Percentiles rank a stretch among this genome's conserved stretches.
These are phyloP conservation scores for Talaromyces thailandensis DNA, from an alignment of 495 filamentous ascomycete species.

Conservation along the genomic window DNA sequence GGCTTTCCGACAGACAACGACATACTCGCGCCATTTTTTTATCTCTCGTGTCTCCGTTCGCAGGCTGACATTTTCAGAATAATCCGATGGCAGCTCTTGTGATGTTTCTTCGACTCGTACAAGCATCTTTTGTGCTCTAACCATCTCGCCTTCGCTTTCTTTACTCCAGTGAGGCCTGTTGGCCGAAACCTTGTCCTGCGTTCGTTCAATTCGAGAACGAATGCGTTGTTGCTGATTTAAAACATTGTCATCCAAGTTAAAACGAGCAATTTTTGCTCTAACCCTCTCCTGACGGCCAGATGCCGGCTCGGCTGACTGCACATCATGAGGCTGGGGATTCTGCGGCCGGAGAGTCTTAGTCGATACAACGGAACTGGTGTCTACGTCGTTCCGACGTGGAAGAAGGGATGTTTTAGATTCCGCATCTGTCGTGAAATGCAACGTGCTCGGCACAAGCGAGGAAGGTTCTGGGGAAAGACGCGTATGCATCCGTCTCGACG, in stretches of 20 bases:
- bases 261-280: conserved; percentile 23
- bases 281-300: conserved; percentile 3
- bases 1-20: conserved; percentile 59
- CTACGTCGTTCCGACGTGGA: conserved; percentile 10
- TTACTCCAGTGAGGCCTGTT: conserved; percentile 30
- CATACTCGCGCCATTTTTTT: conserved; percentile 65
- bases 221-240: conserved; percentile 28
- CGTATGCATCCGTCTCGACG: not conserved
- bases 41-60: conserved; percentile 49
- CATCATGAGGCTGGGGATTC: conserved; percentile 25
- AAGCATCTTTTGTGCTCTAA: conserved; percentile 71
- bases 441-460: not conserved
- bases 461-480: not conserved
- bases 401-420: conserved; percentile 32
- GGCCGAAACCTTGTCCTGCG: conserved; percentile 29
- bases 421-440: conserved; percentile 22
- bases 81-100: conserved; percentile 51
- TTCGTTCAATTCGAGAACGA: conserved; percentile 25
- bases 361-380: conserved; percentile 17
- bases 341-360: conserved; percentile 21
- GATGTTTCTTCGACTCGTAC: conserved; percentile 52
- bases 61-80: conserved; percentile 56
- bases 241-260: conserved; percentile 39
- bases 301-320: conserved; percentile 3
- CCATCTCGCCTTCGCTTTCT: conserved; percentile 50